These are phyloP conservation scores for Populus trichocarpa DNA, from an alignment of 441 rosid species.

Conservation along the genomic window DNA sequence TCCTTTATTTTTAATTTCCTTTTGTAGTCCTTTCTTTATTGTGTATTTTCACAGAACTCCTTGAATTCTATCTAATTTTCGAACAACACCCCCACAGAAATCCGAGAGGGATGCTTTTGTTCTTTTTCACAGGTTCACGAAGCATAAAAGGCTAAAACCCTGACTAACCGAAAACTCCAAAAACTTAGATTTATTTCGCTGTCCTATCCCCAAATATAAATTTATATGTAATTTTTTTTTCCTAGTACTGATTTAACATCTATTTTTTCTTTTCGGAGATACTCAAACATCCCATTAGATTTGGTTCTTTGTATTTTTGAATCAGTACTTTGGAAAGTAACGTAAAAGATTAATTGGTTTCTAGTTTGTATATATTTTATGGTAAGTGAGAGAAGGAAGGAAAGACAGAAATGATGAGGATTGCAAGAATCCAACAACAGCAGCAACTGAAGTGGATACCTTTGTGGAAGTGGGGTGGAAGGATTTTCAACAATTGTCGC, in stretches of 20 bases:
- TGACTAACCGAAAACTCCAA: neutral
- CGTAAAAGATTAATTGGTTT: neutral
- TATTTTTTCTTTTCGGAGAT: neutral
- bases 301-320: neutral
- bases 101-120: neutral
- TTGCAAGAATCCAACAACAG: neutral
- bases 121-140: neutral
- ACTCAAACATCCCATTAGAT: neutral
- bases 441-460: conserved; percentile 5
- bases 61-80: neutral
- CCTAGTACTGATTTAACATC: neutral
- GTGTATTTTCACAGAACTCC: neutral
- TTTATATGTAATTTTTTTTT: too few relatives aligned
- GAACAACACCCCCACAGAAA: neutral
- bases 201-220: too few relatives aligned
- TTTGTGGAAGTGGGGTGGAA: conserved; percentile 3
- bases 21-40: neutral
- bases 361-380: neutral
- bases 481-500: neutral
- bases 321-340: neutral
- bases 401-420: conserved; percentile 4
- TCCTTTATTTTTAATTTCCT: neutral
- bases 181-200: neutral
- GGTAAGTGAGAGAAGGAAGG: too few relatives aligned
- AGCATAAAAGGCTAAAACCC: neutral